A percentile compares a stretch with the other conserved stretches of the same genome.
Evolutionary conservation across 352 stramenopile species (phyloP).

Genomic region (Pythium sukuiense): DNA sequence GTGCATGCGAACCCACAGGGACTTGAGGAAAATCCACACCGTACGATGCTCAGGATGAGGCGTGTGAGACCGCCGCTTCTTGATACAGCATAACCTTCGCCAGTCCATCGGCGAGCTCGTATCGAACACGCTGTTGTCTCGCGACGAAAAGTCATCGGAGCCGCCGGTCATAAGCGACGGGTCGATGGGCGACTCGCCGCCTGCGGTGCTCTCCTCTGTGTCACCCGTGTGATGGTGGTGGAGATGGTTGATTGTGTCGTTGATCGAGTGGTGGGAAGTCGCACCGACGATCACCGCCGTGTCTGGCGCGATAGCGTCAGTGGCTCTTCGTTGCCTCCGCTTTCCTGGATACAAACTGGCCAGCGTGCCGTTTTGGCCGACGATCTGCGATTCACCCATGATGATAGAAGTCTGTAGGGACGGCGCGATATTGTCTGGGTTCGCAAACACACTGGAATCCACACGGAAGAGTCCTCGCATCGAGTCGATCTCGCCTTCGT

Average conservation of each 20-base stretch:
- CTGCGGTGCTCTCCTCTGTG: conserved; percentile 12
- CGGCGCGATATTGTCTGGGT: conserved; percentile 72
- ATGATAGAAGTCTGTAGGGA: conserved; percentile 76
- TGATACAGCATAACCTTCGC: conserved; percentile 16
- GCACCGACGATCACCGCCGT: background rate
- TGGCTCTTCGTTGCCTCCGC: conserved; percentile 25
- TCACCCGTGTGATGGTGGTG: conserved; percentile 24
- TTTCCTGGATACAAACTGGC: conserved; percentile 28
- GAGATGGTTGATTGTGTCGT: conserved; percentile 17
- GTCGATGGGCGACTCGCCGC: conserved; percentile 6
- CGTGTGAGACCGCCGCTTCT: background rate
- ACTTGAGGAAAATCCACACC: conserved; percentile 28
- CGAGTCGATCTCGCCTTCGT: conserved; percentile 37
- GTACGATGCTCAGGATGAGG: background rate
- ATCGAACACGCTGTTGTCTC: conserved; percentile 12
- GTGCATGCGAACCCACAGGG: conserved; percentile 54
- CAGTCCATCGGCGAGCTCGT: conserved; percentile 2
- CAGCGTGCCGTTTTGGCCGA: conserved; percentile 34
- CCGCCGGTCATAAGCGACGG: conserved; percentile 7
- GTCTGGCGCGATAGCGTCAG: conserved; percentile 17
- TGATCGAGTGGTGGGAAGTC: conserved; percentile 9
- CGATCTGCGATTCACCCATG: conserved; percentile 57
- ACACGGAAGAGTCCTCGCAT: conserved; percentile 72
- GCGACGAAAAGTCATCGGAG: conserved; percentile 19
- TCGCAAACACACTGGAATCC: conserved; percentile 65